Conservation (phyloP, 768 basidiomycete genomes). For the Amylocystis lapponica region DNA sequence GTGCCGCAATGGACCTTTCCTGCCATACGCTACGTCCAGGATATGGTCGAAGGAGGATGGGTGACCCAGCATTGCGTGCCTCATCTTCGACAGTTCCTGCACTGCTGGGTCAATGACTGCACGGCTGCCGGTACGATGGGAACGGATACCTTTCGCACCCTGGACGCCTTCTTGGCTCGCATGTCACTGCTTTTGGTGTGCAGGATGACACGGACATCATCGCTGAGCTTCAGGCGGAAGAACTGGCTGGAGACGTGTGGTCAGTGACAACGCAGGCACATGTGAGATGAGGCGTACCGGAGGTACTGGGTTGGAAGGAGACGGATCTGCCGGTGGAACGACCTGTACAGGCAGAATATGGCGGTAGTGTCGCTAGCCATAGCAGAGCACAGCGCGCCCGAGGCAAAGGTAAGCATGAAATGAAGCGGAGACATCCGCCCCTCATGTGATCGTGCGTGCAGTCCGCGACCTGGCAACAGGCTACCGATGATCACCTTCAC, state of each 20-base stretch:
- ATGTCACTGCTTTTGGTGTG: conserved; percentile 27
- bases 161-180: conserved; percentile 38
- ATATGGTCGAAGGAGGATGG: conserved; percentile 48
- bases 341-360: conserved; percentile 31
- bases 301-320: conserved; percentile 42
- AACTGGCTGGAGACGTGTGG: conserved; percentile 43
- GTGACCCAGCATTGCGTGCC: conserved; percentile 48
- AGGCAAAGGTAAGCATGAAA: no score
- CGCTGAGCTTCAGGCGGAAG: conserved; percentile 51
- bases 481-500: no score
- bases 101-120: no score
- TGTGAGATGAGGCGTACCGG: conserved; percentile 28
- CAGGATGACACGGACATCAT: conserved; percentile 51
- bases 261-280: conserved; percentile 1
- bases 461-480: no score
- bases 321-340: conserved; percentile 35
- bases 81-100: conserved; percentile 50
- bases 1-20: conserved; percentile 63
- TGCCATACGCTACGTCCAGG: conserved; percentile 68
- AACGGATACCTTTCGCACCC: conserved; percentile 43
- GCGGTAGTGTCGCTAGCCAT: conserved; percentile 10
- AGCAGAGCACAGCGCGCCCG: neutral
- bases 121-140: neutral
- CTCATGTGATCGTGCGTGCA: no score
- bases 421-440: no score